A percentile compares a stretch with the other conserved stretches of the same genome.
phyloP scores from a whole-genome alignment of 163 green algal species.

The Volvox carteri region DNA sequence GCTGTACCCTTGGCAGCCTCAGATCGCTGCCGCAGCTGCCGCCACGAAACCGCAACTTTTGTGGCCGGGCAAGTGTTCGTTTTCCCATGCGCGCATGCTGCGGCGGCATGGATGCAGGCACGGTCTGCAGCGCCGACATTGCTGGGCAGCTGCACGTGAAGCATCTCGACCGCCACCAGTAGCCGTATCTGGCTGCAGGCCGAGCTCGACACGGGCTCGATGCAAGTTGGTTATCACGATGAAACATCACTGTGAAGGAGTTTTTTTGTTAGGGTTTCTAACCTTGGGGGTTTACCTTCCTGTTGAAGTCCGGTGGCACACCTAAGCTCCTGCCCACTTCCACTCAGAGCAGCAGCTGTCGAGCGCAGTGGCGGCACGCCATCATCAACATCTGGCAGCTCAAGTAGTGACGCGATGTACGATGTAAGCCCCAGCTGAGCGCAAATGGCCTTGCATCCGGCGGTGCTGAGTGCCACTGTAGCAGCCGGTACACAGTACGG shows the following conservation, averaged over 20 bases:
- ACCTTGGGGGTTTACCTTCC: too few relatives aligned
- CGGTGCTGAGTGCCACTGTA: background rate
- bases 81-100: slow-evolving; percentile 22
- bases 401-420: slow-evolving; percentile 10
- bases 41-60: too few relatives aligned
- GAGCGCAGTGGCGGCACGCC: background rate
- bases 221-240: slow-evolving; percentile 41
- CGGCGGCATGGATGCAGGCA: background rate
- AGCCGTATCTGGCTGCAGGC: background rate
- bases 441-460: background rate
- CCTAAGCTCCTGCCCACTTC: slow-evolving; percentile 33
- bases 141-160: slow-evolving; percentile 9
- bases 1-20: background rate
- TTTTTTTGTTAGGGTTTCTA: too few relatives aligned
- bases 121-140: background rate
- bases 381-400: background rate
- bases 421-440: background rate
- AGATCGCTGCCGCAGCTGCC: background rate
- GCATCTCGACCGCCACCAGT: background rate
- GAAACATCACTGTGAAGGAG: slow-evolving; percentile 28
- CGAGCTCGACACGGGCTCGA: background rate
- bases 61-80: background rate
- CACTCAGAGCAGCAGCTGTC: background rate
- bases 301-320: too few relatives aligned
- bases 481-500: too few relatives aligned